phyloP scores from a whole-genome alignment of 768 basidiomycete species.

The Amanita pallidorosea region DNA sequence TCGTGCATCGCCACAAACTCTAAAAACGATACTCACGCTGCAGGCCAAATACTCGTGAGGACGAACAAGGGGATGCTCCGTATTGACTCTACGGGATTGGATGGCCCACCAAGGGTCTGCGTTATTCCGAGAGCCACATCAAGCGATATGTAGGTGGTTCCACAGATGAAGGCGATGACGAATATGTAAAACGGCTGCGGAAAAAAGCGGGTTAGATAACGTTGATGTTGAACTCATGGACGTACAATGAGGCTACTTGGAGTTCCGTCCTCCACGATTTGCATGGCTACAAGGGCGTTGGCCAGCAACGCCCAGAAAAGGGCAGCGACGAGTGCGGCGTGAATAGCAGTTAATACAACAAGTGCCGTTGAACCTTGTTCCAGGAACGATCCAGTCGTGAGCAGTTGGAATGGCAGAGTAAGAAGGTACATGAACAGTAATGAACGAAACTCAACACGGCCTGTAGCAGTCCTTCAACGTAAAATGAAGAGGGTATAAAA shows the following conservation, averaged over 20 bases:
- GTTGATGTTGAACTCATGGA: conserved; percentile 8
- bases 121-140: conserved; percentile 63
- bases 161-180: conserved; percentile 45
- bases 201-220: background rate
- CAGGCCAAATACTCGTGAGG: conserved; percentile 65
- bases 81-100: conserved; percentile 39
- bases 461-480: conserved; percentile 8
- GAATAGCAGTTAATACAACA: conserved; percentile 63
- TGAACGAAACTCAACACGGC: conserved; percentile 63
- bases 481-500: background rate
- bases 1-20: background rate
- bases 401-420: conserved; percentile 67
- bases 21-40: conserved; percentile 37
- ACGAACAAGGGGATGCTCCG: conserved; percentile 64
- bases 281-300: conserved; percentile 74
- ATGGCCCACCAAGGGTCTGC: conserved; percentile 35
- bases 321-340: conserved; percentile 65
- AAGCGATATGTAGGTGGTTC: conserved; percentile 68
- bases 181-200: conserved; percentile 55
- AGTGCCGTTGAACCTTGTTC: conserved; percentile 67
- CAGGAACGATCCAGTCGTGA: conserved; percentile 73
- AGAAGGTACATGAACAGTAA: conserved; percentile 60
- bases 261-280: conserved; percentile 88
- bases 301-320: conserved; percentile 74
- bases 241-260: conserved; percentile 54